Evolutionary conservation across 2,329 filamentous ascomycete genomes (phyloP), one percentile per base, ranked within the genome.

Genomic region (Ascomycota sp.): DNA sequence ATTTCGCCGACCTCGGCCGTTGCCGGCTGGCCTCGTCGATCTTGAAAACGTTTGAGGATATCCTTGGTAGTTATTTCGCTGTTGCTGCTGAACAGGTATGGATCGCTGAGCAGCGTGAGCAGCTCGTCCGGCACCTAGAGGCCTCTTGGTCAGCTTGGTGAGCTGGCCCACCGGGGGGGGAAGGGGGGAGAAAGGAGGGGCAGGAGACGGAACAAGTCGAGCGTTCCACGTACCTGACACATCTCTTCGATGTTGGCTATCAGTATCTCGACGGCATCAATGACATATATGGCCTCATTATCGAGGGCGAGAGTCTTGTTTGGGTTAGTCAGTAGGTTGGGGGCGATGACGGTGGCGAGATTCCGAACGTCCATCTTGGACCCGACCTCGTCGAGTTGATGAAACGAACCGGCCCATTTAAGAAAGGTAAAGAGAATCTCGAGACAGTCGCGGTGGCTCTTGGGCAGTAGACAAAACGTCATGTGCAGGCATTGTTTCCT

Each of bases 351-450:
- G 3, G 91, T 95, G 4, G 89, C 82, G 37, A 98, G 66, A 46
- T 98, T 98, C 58, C 92, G 83, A 31, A 92, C 79, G 49, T 98
- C 89, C 89, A 98, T 98, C 63, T 95, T 94, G 42, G 86, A 94
- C 19, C 89, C 89, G 15, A 78, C 79, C 48, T 98, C 89, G 45
- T 98, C 89, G 43, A 98, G 75, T 46, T 94, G 85, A 37, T 91
- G 86, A 59, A 98, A 98, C 2, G 85, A 93, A 4, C 85, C 83
- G 5, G 85, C 82, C 86, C 89, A 98, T 45, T 93, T 93, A 28
- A 98, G 64, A 63, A 98, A 98, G 30, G 75, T 79, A 55, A 94
- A 95, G 2, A 98, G 56, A 25, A 98, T 83, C 53, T 98, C 89
- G 52, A 98, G 73, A 12, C 79, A 85, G 51, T 98, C 89, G 35